phyloP scores from a whole-genome alignment of 1,139 yeast genomes.

The Hyphopichia wangnamkhiaoensis region DNA sequence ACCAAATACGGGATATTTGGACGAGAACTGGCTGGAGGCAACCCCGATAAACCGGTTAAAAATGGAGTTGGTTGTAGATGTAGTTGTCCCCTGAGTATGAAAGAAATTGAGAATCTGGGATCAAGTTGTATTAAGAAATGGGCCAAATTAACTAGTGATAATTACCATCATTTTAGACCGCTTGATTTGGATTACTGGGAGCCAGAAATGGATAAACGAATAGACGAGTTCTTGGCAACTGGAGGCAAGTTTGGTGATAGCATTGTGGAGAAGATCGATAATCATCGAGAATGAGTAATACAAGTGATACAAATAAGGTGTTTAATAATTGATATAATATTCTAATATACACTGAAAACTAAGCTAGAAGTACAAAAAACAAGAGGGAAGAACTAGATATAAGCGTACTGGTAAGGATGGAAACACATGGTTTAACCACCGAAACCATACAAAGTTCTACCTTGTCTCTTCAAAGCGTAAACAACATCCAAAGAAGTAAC shows the following conservation, averaged over 20 bases:
- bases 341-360: conserved; percentile 34
- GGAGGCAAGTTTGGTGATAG: conserved; percentile 32
- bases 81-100: conserved; percentile 59
- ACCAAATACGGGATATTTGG: conserved; percentile 22
- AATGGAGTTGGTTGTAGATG: conserved; percentile 87
- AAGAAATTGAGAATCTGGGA: conserved; percentile 56
- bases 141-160: conserved; percentile 46
- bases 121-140: conserved; percentile 59
- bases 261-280: conserved; percentile 11
- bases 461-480: conserved; percentile 95
- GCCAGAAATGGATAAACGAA: conserved; percentile 26
- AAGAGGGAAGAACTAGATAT: conserved; percentile 1
- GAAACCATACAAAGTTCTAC: conserved; percentile 96
- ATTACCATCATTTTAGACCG: conserved; percentile 21
- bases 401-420: no score
- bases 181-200: conserved; percentile 39
- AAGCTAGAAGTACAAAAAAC: conserved; percentile 22
- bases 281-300: background rate
- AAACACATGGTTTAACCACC: conserved; percentile 64
- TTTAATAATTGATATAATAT: conserved; percentile 8
- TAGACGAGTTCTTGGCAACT: conserved; percentile 22
- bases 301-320: background rate
- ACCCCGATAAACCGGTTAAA: conserved; percentile 41
- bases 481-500: conserved; percentile 92
- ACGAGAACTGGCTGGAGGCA: conserved; percentile 34